These are phyloP conservation scores for Gaertneriomyces semiglobifer DNA, from an alignment of 192 early-diverging fungal species.

Conservation along the genomic window DNA sequence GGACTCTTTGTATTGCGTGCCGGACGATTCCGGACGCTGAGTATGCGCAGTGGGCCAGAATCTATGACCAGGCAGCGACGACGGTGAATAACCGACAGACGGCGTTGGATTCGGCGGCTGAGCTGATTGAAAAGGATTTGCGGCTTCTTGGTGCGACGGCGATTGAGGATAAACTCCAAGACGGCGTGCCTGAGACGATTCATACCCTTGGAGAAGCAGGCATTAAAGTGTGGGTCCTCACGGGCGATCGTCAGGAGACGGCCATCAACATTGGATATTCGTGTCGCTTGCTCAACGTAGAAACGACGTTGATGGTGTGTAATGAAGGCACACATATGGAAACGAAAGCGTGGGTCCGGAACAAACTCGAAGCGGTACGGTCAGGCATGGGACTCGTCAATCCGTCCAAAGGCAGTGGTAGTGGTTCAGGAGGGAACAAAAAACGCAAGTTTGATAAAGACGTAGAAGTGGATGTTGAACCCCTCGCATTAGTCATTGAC, in stretches of 20 bases:
- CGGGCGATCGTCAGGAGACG: constrained; percentile 97
- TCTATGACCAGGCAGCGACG: constrained; percentile 78
- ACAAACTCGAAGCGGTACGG: constrained; percentile 76
- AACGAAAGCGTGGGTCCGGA: constrained; percentile 86
- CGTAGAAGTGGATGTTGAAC: constrained; percentile 40
- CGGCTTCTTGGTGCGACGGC: constrained; percentile 93
- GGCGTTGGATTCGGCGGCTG: constrained; percentile 87
- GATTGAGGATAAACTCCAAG: constrained; percentile 98
- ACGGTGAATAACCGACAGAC: constrained; percentile 81
- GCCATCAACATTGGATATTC: constrained; percentile 99
- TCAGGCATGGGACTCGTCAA: constrained; percentile 11
- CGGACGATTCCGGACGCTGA: constrained; percentile 85
- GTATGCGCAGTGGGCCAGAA: constrained; percentile 72
- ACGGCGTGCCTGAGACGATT: constrained; percentile 96
- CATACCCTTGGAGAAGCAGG: constrained; percentile 90
- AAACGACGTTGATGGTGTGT: constrained; percentile 88
- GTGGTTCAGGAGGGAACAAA: constrained; percentile 7
- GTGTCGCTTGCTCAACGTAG: constrained; percentile 91
- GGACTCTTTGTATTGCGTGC: constrained; percentile 94
- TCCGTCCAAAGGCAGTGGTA: not conserved
- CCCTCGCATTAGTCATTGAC: constrained; percentile 92
- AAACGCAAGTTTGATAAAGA: constrained; percentile 43
- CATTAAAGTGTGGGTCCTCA: constrained; percentile 97
- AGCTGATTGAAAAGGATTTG: constrained; percentile 91
- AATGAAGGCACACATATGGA: constrained; percentile 84